A percentile compares a stretch with the other conserved stretches of the same genome.
Conservation (phyloP, 2,329 filamentous ascomycete genomes). For the Zymoseptoria brevis region DNA sequence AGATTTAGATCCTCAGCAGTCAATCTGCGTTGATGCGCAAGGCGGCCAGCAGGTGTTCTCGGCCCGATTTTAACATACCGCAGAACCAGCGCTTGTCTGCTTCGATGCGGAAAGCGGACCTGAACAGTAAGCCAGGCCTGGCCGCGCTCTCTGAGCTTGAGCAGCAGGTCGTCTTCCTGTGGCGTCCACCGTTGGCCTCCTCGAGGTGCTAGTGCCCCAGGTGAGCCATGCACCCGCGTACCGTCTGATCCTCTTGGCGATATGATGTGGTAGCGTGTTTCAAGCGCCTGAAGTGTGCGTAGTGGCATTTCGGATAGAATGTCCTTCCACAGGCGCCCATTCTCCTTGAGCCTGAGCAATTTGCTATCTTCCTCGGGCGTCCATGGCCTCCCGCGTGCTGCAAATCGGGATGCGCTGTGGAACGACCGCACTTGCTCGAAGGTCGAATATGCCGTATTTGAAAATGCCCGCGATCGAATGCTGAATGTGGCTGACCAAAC, state of each 20-base stretch:
- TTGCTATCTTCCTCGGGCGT: not conserved
- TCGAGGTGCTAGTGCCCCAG: no score
- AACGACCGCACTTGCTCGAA: not conserved
- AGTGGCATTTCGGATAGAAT: no score
- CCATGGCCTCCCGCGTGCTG: not conserved
- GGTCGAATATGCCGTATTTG: not conserved
- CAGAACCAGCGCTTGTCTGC: not conserved
- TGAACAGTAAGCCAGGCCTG: not conserved
- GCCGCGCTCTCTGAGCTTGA: not conserved
- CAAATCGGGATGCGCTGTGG: not conserved
- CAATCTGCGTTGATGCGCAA: not conserved
- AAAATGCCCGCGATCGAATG: not conserved
- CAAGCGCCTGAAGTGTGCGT: no score
- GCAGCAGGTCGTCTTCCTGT: not conserved
- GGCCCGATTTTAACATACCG: not conserved
- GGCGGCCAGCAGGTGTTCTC: not conserved
- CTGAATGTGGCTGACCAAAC: not conserved
- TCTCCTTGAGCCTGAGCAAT: not conserved
- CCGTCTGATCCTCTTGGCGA: no score
- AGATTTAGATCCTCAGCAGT: not conserved
- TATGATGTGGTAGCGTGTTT: no score
- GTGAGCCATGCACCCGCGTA: no score
- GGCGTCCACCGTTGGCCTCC: not conserved
- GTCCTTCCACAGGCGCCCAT: no score
- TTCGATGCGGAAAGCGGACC: not conserved